Conservation (phyloP, 164 flowering plant species). For the Liriodendron chinense region DNA sequence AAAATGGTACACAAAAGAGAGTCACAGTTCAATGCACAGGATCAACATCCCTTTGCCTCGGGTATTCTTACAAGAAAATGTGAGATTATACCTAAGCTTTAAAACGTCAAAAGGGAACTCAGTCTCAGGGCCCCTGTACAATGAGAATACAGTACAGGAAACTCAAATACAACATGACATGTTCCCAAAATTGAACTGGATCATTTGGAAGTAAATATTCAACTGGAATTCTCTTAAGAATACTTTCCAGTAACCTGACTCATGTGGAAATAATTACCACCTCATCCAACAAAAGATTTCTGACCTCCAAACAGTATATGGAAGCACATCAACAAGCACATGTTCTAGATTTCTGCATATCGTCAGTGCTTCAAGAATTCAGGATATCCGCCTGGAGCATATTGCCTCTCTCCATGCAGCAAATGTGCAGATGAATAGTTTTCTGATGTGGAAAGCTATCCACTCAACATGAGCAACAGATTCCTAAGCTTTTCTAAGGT, state of each 20-base stretch:
- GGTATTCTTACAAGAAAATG: background rate
- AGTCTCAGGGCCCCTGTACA: background rate
- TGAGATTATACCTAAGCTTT: background rate
- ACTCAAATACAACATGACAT: background rate
- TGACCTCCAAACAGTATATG: background rate
- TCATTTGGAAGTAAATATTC: background rate
- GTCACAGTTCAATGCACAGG: background rate
- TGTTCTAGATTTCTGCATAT: background rate
- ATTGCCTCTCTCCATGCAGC: background rate
- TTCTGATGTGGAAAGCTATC: too few species aligned
- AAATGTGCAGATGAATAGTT: background rate
- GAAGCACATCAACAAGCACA: background rate
- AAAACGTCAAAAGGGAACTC: background rate
- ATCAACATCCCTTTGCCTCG: slow-evolving; percentile 1
- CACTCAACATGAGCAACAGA: background rate
- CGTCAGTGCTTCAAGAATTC: background rate
- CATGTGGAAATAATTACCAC: background rate
- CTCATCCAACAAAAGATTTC: background rate
- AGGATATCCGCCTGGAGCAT: background rate
- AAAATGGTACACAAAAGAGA: background rate
- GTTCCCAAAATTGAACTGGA: slow-evolving; percentile 1
- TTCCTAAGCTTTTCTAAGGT: slow-evolving; percentile 5
- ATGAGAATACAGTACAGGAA: background rate
- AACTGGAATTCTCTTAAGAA: background rate
- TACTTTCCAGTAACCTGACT: background rate